Conservation (phyloP, 2,329 filamentous ascomycete genomes). For the Ascosphaera aggregata region DNA sequence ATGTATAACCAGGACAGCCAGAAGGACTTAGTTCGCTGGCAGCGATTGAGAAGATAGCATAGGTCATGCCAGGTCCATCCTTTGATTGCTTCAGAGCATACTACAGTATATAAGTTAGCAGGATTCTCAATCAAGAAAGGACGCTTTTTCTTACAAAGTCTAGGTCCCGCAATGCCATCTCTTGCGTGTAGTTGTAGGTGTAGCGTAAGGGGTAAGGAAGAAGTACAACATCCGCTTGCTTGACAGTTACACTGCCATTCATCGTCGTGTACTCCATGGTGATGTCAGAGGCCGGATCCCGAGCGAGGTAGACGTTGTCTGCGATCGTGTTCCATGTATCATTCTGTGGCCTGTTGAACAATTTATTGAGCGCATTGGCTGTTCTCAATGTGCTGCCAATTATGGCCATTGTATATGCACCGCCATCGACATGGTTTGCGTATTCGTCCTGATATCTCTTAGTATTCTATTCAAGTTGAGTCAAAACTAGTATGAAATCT, state of each 20-base stretch:
- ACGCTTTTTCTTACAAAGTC: constrained; percentile 28
- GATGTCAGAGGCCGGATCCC: constrained; percentile 30
- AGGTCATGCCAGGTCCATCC: constrained; percentile 51
- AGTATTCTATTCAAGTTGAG: constrained; percentile 1
- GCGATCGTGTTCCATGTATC: constrained; percentile 34
- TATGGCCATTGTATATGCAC: constrained; percentile 44
- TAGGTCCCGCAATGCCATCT: constrained; percentile 30
- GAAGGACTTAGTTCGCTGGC: constrained; percentile 41
- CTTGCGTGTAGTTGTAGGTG: constrained; percentile 27
- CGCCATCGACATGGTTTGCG: constrained; percentile 41
- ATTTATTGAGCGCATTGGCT: constrained; percentile 32
- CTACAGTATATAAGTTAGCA: constrained; percentile 11
- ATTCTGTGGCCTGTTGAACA: constrained; percentile 32
- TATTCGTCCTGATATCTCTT: constrained; percentile 31
- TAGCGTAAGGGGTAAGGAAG: constrained; percentile 41
- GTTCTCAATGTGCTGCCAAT: constrained; percentile 31
- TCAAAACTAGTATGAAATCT: constrained; percentile 6
- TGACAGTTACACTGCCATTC: constrained; percentile 42
- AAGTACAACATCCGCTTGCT: constrained; percentile 48
- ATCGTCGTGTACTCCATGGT: constrained; percentile 41
- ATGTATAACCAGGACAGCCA: constrained; percentile 45
- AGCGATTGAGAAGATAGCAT: constrained; percentile 43
- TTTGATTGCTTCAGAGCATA: constrained; percentile 45
- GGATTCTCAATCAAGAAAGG: not conserved
- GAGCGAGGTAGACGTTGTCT: constrained; percentile 30